These are phyloP conservation scores for Aspergillus japonicus DNA, from an alignment of 2,329 filamentous ascomycete genomes.

Conservation along the genomic window DNA sequence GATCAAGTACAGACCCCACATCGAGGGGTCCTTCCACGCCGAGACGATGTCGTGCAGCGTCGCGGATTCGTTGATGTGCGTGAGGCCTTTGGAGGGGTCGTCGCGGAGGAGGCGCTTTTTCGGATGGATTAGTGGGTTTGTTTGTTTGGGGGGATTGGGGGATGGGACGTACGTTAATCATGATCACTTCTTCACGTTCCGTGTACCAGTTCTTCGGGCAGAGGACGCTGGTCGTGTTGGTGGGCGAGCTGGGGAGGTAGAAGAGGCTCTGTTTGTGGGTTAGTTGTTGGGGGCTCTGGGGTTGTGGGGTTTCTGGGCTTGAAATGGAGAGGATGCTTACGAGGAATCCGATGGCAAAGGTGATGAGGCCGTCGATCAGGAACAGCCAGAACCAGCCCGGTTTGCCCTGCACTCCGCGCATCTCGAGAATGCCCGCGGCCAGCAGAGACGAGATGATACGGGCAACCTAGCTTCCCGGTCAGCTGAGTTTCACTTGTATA, in stretches of 20 bases:
- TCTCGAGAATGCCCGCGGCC: constrained; percentile 42
- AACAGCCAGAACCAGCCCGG: constrained; percentile 46
- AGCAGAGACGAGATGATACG: constrained; percentile 40
- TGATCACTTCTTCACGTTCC: constrained; percentile 30
- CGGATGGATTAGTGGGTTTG: background rate
- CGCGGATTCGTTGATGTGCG: constrained; percentile 45
- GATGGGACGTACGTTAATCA: constrained; percentile 24
- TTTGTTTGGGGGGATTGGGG: background rate
- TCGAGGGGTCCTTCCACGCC: constrained; percentile 48
- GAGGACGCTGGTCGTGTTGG: constrained; percentile 26
- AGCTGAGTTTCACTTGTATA: background rate
- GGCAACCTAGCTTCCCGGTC: constrained; percentile 18
- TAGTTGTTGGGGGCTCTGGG: constrained; percentile 23
- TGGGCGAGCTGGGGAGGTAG: constrained; percentile 31
- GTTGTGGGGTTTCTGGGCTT: constrained; percentile 20
- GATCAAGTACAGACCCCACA: constrained; percentile 54
- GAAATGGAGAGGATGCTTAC: constrained; percentile 14
- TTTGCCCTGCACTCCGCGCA: constrained; percentile 43
- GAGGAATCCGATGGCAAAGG: constrained; percentile 42
- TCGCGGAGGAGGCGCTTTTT: constrained; percentile 51
- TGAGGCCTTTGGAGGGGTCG: constrained; percentile 55
- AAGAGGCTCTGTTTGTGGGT: constrained; percentile 21
- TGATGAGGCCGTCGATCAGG: constrained; percentile 46
- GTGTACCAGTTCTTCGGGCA: constrained; percentile 27
- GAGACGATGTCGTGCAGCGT: constrained; percentile 46